Evolutionary conservation across 2,329 filamentous ascomycete species (phyloP), one percentile per base, ranked within the genome.

Genomic region (Aspergillus niger): DNA sequence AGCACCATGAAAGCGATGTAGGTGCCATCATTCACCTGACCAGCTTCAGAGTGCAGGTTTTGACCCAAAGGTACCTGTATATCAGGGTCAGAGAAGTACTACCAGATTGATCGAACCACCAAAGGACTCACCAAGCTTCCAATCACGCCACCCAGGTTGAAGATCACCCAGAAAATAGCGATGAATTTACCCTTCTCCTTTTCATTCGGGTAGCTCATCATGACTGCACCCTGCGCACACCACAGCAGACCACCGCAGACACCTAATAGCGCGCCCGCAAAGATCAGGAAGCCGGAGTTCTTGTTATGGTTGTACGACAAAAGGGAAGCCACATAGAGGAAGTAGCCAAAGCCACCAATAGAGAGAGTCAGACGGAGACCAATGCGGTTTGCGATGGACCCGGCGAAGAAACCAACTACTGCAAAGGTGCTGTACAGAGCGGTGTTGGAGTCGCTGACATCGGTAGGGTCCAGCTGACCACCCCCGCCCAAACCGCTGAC

Each of bases 81-180:
- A 20, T 17, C 30, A 43, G 17, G 36, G 22, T n/a, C 22, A 56
- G 17, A 11, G 30, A 28, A 8, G 32, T 8, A 11, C 44, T 28
- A 50, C 32, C 11, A 17, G 10, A 17, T 30, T 20, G 24, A n/a
- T 17, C 11, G 6, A 11, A 11, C 15, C 8, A 30, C 24, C 17
- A 44, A n/a, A 24, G 53, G 59, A 74, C 83, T 74, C 77, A 86
- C 85, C 80, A 88, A 73, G 70, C 89, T 87, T 63, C 93, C 93
- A 75, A 97, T 91, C 63, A 97, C 92, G 69, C 88, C 92, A 68
- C 93, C 93, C 61, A 93, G 77, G 77, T 97, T 97, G 83, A 97
- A 97, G 71, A 97, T 96, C 75, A 92, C 88, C 93, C 93, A 97
- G 79, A 97, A 97, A 80, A 87, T 88, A 62, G 90, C 90, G 74